These are phyloP conservation scores for Aureobasidium sp. DNA, from an alignment of 2,329 filamentous ascomycete genomes.

Conservation along the genomic window DNA sequence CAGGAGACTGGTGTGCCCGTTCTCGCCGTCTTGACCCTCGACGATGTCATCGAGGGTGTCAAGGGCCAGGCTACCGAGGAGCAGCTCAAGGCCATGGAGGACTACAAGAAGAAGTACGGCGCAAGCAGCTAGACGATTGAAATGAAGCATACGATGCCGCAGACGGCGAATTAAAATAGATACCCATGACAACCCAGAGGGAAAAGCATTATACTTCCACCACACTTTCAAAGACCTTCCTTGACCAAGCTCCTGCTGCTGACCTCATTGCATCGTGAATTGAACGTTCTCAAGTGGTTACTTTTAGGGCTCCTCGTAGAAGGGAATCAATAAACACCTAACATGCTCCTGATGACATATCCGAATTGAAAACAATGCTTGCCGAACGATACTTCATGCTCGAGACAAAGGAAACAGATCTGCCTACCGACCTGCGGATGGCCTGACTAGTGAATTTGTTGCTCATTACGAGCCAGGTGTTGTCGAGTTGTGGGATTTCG, in stretches of 20 bases:
- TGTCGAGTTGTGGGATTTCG: neutral
- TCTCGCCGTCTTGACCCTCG: slow-evolving; percentile 72
- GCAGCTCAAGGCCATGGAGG: slow-evolving; percentile 55
- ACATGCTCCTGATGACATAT: neutral
- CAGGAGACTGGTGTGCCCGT: slow-evolving; percentile 80
- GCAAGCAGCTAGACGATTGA: slow-evolving; percentile 20
- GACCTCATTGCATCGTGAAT: neutral
- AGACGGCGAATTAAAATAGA: slow-evolving; percentile 9
- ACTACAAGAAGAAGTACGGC: slow-evolving; percentile 52
- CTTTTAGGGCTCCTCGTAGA: neutral
- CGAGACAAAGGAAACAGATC: neutral
- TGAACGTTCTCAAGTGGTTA: neutral
- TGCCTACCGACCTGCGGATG: neutral
- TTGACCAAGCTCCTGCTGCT: neutral
- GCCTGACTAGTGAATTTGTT: neutral
- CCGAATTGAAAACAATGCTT: neutral
- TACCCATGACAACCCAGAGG: slow-evolving; percentile 8
- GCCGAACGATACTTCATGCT: neutral
- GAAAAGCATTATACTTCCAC: slow-evolving; percentile 2
- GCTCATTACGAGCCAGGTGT: neutral
- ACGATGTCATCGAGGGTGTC: slow-evolving; percentile 59
- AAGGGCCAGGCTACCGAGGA: slow-evolving; percentile 38
- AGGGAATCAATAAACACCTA: neutral
- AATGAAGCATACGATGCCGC: neutral
- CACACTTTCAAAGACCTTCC: neutral